Evolutionary conservation across 2,329 filamentous ascomycete species (phyloP), one percentile per base, ranked within the genome.

Genomic region (Xylariaceae sp.): DNA sequence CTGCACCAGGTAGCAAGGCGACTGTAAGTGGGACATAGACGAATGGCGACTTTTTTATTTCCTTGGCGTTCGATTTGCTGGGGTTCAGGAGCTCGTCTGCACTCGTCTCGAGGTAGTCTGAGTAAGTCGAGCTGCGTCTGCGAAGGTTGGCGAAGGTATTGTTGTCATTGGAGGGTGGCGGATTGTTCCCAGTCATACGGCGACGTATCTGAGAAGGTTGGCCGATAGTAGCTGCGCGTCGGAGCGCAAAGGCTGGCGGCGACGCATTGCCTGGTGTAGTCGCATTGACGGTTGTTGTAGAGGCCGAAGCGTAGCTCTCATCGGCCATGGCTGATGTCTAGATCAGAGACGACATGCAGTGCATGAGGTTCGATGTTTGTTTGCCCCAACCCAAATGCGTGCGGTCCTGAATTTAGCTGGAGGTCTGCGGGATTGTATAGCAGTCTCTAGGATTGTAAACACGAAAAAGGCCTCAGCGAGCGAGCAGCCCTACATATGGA

Each of bases 1-100:
- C 91, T n/a, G 96, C 71, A 1, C 93, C 92, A 3, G 94, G 94
- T 12, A 98, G 77, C 44, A 97, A 81, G 2, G 92, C 93, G 71
- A 96, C 89, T 0, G 86, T 88, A 29, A 98, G 77, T 1, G 94
- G 92, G n/a, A 90, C 79, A 2, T 87, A 90, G 60, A 95, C 87
- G 84, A 92, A 91, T 59, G 87, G 81, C 1, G 89, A 89, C 50
- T 84, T 79, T 33, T 88, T 85, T 14, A 78, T 73, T 16, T 75
- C 67, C 23, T 75, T 56, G 24, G 79, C 63, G 34, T 75, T 71
- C n/a, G 73, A 55, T 51, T 46, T 65, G 71, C 66, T 65, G 64
- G 85, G 76, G 75, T 87, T 71, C 79, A 94, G 76, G 23, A 95
- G 78, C 63, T 90, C 86, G 66, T 90, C 87, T 0, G 87, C 89